A percentile compares a stretch with the other conserved stretches of the same genome.
Evolutionary conservation across 129 eudicot species (phyloP).

Genomic region (Flaveria linearis): DNA sequence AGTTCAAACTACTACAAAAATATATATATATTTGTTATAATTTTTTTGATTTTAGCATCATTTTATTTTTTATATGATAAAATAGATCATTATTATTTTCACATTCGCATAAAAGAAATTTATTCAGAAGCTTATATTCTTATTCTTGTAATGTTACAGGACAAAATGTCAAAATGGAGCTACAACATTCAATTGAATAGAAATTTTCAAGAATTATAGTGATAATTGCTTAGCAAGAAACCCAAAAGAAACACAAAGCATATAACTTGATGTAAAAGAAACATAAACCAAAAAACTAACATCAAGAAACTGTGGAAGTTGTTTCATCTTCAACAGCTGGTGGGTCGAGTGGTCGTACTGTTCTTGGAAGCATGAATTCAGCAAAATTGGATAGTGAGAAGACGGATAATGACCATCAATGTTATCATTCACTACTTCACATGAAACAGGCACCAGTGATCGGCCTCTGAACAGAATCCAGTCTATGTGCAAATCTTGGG

Average conservation of each 20-base stretch:
- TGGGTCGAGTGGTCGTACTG: constrained; percentile 63
- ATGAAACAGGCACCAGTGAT: constrained; percentile 72
- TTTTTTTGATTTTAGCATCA: no score
- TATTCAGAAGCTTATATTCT: not conserved
- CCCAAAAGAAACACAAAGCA: not conserved
- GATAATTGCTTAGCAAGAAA: constrained; percentile 21
- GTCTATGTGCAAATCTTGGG: constrained; percentile 90
- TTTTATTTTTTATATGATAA: no score
- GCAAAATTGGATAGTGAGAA: constrained; percentile 85
- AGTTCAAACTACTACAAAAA: no score
- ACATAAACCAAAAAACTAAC: not conserved
- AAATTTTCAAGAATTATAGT: constrained; percentile 15
- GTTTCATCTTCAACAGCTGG: constrained; percentile 56
- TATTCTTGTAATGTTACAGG: constrained; percentile 24
- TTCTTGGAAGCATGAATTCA: constrained; percentile 94
- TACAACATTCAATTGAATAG: constrained; percentile 15
- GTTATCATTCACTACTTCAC: constrained; percentile 82
- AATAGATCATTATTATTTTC: not conserved
- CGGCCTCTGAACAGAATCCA: constrained; percentile 93
- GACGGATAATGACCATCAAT: constrained; percentile 90
- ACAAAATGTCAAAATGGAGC: constrained; percentile 20
- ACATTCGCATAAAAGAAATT: not conserved
- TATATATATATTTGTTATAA: no score
- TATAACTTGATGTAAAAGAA: constrained; percentile 5
- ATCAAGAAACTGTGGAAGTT: constrained; percentile 25